phyloP scores from a whole-genome alignment of 2,329 filamentous ascomycete species.

The Fusarium sp. region DNA sequence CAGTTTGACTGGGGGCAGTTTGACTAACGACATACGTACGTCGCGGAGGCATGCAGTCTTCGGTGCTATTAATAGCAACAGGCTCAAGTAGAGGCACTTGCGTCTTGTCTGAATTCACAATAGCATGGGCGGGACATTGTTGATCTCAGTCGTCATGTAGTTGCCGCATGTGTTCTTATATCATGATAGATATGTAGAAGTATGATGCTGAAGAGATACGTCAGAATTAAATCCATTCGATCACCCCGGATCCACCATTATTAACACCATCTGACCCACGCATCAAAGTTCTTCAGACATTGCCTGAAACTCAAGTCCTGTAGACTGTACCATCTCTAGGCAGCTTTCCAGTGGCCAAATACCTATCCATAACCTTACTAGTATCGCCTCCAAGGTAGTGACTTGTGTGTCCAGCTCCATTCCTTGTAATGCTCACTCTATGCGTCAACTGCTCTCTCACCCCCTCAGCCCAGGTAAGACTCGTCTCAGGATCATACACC shows the following conservation, averaged over 20 bases:
- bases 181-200: not conserved
- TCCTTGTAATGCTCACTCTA: slow-evolving; percentile 37
- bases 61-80: not conserved
- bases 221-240: not conserved
- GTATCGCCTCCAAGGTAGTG: slow-evolving; percentile 33
- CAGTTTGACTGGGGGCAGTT: not conserved
- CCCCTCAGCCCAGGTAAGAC: slow-evolving; percentile 31
- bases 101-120: not conserved
- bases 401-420: slow-evolving; percentile 39
- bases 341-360: slow-evolving; percentile 31
- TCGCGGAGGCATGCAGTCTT: not conserved
- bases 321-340: slow-evolving; percentile 37
- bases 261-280: too few species aligned
- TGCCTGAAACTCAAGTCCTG: not conserved
- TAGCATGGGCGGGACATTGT: not conserved
- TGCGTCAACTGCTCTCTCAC: slow-evolving; percentile 32
- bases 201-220: not conserved
- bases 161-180: not conserved
- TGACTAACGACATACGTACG: not conserved
- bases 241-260: not conserved
- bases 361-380: slow-evolving; percentile 33
- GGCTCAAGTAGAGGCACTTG: not conserved
- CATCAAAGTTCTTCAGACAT: not conserved
- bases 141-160: accelerated
- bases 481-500: slow-evolving; percentile 35